Base-by-base conservation (phyloP, 2,329 filamentous ascomycete genomes). In the Aureobasidium sp. region DNA sequence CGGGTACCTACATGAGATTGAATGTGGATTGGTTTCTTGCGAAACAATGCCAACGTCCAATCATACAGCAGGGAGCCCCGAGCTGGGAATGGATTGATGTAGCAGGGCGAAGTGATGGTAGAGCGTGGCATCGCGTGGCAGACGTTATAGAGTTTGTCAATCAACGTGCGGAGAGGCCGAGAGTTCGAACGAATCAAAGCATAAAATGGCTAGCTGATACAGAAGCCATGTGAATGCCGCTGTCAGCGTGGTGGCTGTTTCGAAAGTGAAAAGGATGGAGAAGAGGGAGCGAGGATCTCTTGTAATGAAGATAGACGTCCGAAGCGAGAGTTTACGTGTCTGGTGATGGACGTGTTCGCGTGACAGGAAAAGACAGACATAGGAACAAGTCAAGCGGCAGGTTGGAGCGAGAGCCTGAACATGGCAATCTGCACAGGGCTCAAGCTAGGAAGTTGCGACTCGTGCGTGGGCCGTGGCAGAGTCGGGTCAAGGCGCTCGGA, bases 401-500 rank as follows among this genome's bases (percentile, higher is more conserved):
- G 44, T 42, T 33, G 50, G 44, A 35, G 31, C 56, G 22, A 48
- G 31, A 11, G 31, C 3, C 11, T 37, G 39, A 22, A 27, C n/a
- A 24, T 35, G 31, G 35, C 57, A 49, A 60, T 60, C 40, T 60
- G 33, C 24, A n/a, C 57, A 60, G 45, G 57, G 57, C 57, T 57
- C 29, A 33, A 24, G n/a, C 42, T 40, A 9, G 31, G n/a, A 17
- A 19, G 31, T 39, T 24, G 27, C 56, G 53, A 57, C 53, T 57
- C 53, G 53, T 57, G 53, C 53, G 53, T 57, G 53, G 53, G 40
- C 45, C 53, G 53, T 57, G 53, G 53, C 39, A 44, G 52, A 19
- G 37, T 31, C 15, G 22, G 35, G 40, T 29, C 29, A 35, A n/a
- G 37, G 50, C 35, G 37, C 35, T 40, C 50, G 50, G 50, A 54